Conservation (phyloP, 2,329 filamentous ascomycete genomes). For the Elsinoe arachidis region DNA sequence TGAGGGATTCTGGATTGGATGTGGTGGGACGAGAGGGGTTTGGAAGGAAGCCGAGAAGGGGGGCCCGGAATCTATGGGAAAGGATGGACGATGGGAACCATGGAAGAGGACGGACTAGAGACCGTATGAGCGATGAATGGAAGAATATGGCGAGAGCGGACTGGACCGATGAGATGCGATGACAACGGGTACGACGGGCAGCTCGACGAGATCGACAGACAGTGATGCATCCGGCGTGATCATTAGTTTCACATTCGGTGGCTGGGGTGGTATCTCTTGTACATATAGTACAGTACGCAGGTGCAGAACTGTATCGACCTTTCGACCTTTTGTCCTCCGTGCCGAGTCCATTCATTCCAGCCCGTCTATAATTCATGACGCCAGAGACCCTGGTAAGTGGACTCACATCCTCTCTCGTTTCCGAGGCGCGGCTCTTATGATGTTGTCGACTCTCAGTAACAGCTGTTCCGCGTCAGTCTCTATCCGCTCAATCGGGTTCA, state of each 20-base stretch:
- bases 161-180: no score
- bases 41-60: no score
- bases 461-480: conserved; percentile 47
- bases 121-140: no score
- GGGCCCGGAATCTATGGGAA: no score
- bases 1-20: no score
- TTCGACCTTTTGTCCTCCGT: not conserved
- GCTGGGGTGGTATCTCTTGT: conserved; percentile 6
- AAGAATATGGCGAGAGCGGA: no score
- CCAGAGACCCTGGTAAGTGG: not conserved
- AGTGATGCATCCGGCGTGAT: not conserved
- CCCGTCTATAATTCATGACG: not conserved
- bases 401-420: conserved; percentile 65
- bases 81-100: no score
- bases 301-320: conserved; percentile 5
- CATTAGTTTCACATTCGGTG: conserved; percentile 9
- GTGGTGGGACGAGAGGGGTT: no score
- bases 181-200: no score
- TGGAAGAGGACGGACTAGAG: no score
- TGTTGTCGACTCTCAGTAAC: conserved; percentile 90
- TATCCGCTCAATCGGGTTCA: not conserved
- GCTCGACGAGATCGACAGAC: no score
- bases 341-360: not conserved
- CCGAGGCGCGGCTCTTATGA: conserved; percentile 86
- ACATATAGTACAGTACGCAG: not conserved